Evolutionary conservation across 2,329 filamentous ascomycete genomes (phyloP), one percentile per base, ranked within the genome.

Genomic region (Penicillium sp.): DNA sequence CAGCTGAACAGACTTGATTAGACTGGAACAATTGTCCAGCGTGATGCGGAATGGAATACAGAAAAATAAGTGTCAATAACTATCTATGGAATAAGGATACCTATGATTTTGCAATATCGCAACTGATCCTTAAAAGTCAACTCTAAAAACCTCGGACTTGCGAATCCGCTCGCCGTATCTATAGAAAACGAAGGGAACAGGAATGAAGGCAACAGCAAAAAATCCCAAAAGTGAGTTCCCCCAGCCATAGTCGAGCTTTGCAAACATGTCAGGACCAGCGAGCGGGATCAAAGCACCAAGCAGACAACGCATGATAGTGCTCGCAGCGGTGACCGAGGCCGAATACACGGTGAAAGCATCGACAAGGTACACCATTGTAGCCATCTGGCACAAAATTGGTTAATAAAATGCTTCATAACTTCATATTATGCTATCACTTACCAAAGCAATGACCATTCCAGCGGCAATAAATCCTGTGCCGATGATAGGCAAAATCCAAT

Each of bases 401-500:
- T 34, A 34, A n/a, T 8, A 34, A 14, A 16, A 28, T 28, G 24
- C 24, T 10, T 28, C n/a, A n/a, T n/a, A n/a, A n/a, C n/a, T 28
- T 28, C 24, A 28, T 28, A 28, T 28, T 28, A 28, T n/a, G n/a
- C n/a, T n/a, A n/a, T n/a, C n/a, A 34, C 33, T 34, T n/a, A 34
- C 33, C 6, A 71, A 71, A 1, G 63, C 60, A 28, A 69, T 65
- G 36, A 74, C 73, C 1, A 67, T 59, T 63, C 79, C 77, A 1
- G 69, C 71, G 4, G 76, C 75, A 48, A 82, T 76, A 1, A 83
- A 59, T 0, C 65, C 71, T 1, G 77, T 76, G 0, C 80, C 78
- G 23, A 81, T 72, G 44, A 82, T 76, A 3, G 80, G 78, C 51
- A 79, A 66, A 36, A 81, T 78, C 74, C 81, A 81, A 52, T 81